A percentile compares a stretch with the other conserved stretches of the same genome.
phyloP scores from a whole-genome alignment of 805 yeast genomes.

The Brettanomyces anomalus region DNA sequence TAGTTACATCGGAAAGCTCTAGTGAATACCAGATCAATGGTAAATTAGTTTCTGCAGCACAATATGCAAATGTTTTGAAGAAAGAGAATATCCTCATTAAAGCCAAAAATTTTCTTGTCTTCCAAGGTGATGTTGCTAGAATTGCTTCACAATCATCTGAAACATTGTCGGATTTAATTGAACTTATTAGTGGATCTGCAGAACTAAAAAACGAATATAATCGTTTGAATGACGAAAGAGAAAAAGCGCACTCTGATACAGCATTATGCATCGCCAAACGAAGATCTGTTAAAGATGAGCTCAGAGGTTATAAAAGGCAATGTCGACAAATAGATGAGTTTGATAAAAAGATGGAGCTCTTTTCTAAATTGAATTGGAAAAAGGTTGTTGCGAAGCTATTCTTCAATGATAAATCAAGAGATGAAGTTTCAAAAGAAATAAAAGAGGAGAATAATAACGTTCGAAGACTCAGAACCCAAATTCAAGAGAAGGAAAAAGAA shows the following conservation, averaged over 20 bases:
- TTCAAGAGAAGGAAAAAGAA: conserved; percentile 22
- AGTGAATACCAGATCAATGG: conserved; percentile 65
- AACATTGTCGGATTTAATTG: conserved; percentile 68
- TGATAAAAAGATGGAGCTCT: conserved; percentile 44
- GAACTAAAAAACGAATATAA: conserved; percentile 66
- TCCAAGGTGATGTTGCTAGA: conserved; percentile 95
- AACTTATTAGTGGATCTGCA: conserved; percentile 74
- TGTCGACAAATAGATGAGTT: conserved; percentile 61
- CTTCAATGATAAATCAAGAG: conserved; percentile 40
- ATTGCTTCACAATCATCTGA: conserved; percentile 80
- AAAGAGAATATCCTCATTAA: conserved; percentile 75
- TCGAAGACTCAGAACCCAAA: conserved; percentile 7
- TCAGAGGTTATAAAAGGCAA: conserved; percentile 71
- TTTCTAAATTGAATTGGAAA: conserved; percentile 34
- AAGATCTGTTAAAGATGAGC: conserved; percentile 62
- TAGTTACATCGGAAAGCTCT: conserved; percentile 47
- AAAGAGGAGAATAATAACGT: conserved; percentile 29
- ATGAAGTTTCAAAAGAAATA: conserved; percentile 25
- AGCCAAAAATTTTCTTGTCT: conserved; percentile 86
- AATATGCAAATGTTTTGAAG: conserved; percentile 59
- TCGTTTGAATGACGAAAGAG: conserved; percentile 49
- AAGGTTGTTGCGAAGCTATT: conserved; percentile 57
- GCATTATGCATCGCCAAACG: conserved; percentile 58
- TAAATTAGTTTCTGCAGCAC: conserved; percentile 47
- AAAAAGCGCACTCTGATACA: conserved; percentile 54